Evolutionary conservation across 345 rosid genomes (phyloP).

Genomic region (Eucalyptus regnans): DNA sequence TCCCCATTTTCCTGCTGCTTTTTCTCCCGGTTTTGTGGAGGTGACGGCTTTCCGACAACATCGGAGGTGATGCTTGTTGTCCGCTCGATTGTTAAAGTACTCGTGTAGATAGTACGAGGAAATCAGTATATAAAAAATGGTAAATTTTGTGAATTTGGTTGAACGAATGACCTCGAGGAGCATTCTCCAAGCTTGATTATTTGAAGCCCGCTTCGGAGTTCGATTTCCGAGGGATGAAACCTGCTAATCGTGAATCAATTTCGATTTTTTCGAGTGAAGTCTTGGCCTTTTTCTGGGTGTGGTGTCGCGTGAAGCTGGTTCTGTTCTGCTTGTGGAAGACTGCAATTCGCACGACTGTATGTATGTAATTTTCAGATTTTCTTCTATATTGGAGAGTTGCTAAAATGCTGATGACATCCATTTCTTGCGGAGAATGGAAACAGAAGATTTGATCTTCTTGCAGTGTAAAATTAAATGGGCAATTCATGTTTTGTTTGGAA

Average conservation of each 20-base stretch:
- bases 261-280: not conserved
- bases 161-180: not conserved
- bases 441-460: not conserved
- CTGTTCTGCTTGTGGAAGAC: not conserved
- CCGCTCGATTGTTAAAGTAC: not conserved
- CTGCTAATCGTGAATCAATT: not conserved
- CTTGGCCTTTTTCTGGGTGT: not conserved
- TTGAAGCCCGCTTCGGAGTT: not conserved
- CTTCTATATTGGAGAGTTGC: not conserved
- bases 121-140: not conserved
- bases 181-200: not conserved
- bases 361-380: not conserved
- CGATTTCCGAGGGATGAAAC: not conserved
- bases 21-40: not conserved
- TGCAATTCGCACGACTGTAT: not conserved
- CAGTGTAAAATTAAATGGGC: not conserved
- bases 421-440: not conserved
- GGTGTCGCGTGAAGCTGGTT: not conserved
- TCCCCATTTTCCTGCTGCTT: not conserved
- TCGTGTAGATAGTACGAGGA: not conserved
- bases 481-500: not conserved
- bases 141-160: not conserved
- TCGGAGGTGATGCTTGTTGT: not conserved
- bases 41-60: not conserved
- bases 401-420: not conserved